Evolutionary conservation across 805 yeast genomes (phyloP).

Genomic region (Cyberlindnera xylosilytica): DNA sequence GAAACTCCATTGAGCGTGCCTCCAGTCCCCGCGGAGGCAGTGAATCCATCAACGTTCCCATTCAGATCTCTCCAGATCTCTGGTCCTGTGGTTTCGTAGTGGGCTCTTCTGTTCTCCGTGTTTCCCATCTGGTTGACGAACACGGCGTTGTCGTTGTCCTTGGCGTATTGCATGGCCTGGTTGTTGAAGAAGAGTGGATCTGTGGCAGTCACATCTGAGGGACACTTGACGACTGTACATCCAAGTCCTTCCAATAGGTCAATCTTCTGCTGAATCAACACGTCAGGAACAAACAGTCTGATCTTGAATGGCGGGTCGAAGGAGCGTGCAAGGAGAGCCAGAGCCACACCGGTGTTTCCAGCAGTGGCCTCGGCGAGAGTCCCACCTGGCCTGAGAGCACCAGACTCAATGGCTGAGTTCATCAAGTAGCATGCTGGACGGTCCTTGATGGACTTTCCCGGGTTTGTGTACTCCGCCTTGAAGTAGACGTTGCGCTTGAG

Average conservation of each 20-base stretch:
- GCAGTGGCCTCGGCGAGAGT: slow-evolving; percentile 78
- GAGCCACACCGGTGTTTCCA: slow-evolving; percentile 82
- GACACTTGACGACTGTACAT: slow-evolving; percentile 60
- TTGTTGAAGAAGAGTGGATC: slow-evolving; percentile 42
- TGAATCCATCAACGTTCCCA: slow-evolving; percentile 55
- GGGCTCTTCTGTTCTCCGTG: slow-evolving; percentile 68
- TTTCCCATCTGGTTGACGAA: slow-evolving; percentile 85
- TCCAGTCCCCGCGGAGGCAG: slow-evolving; percentile 80
- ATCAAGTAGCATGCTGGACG: slow-evolving; percentile 73
- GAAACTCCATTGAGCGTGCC: slow-evolving; percentile 81
- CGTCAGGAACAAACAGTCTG: slow-evolving; percentile 75
- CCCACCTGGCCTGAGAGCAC: slow-evolving; percentile 62
- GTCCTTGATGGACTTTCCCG: slow-evolving; percentile 84
- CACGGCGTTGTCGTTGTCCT: slow-evolving; percentile 45
- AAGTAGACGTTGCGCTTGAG: slow-evolving; percentile 74
- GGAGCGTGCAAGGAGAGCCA: slow-evolving; percentile 58
- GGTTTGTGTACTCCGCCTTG: slow-evolving; percentile 68
- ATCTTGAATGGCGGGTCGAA: slow-evolving; percentile 41
- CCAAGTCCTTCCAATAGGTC: slow-evolving; percentile 58
- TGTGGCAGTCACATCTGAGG: slow-evolving; percentile 52
- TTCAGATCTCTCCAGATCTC: slow-evolving; percentile 64
- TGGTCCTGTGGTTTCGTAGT: slow-evolving; percentile 71
- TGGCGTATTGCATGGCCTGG: slow-evolving; percentile 29
- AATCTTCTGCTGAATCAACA: slow-evolving; percentile 67
- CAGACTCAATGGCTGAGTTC: slow-evolving; percentile 46